These are phyloP conservation scores for Cocos nucifera DNA, from an alignment of 176 grass and related monocot species.

Conservation along the genomic window DNA sequence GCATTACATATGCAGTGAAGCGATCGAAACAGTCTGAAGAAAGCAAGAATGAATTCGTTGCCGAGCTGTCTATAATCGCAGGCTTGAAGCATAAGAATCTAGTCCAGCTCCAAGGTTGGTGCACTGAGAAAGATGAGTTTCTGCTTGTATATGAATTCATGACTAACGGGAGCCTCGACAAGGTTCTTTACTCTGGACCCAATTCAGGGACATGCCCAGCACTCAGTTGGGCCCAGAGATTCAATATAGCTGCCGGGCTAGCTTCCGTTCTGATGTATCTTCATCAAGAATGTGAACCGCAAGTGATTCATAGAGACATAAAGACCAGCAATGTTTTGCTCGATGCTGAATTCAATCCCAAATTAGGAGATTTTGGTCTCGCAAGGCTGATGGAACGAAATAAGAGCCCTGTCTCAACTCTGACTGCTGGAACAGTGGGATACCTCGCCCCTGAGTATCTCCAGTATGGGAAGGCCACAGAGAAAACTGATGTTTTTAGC, in stretches of 20 bases:
- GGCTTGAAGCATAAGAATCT: slow-evolving; percentile 44
- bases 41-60: slow-evolving; percentile 31
- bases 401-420: slow-evolving; percentile 32
- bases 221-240: slow-evolving; percentile 30
- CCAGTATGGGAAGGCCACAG: slow-evolving; percentile 36
- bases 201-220: neutral
- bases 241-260: slow-evolving; percentile 38
- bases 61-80: slow-evolving; percentile 38
- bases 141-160: slow-evolving; percentile 52
- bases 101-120: slow-evolving; percentile 46
- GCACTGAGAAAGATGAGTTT: slow-evolving; percentile 35
- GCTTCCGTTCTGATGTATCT: slow-evolving; percentile 30
- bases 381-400: slow-evolving; percentile 38
- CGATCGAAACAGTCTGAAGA: slow-evolving; percentile 32
- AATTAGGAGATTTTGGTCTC: slow-evolving; percentile 38
- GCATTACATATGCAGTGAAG: slow-evolving; percentile 38
- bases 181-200: slow-evolving; percentile 29
- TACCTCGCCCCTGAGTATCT: slow-evolving; percentile 58
- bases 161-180: slow-evolving; percentile 40
- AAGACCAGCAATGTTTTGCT: slow-evolving; percentile 49
- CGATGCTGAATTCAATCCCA: slow-evolving; percentile 29
- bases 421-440: slow-evolving; percentile 45
- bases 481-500: slow-evolving; percentile 50
- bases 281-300: slow-evolving; percentile 35
- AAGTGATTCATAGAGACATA: slow-evolving; percentile 57